Percentiles rank a stretch among this genome's conserved stretches.
Conservation (phyloP, 371 early-diverging fungal genomes). For the Mucor mucedo region DNA sequence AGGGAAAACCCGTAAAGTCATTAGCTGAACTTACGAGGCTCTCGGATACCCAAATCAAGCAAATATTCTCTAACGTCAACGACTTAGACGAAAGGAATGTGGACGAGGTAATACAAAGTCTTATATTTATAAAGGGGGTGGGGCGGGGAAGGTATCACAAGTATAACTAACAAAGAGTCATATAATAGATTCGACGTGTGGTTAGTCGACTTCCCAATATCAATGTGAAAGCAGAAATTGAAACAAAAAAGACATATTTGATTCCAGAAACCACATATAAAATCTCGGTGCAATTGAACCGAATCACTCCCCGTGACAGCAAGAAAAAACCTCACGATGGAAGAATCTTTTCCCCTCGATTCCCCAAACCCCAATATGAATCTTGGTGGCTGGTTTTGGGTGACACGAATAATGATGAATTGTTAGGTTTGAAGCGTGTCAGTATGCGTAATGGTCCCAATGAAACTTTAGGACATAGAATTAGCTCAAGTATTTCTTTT, state of each 20-base stretch:
- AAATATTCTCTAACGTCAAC: slow-evolving; percentile 53
- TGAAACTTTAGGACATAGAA: slow-evolving; percentile 46
- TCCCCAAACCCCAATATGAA: slow-evolving; percentile 91
- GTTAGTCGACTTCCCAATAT: slow-evolving; percentile 64
- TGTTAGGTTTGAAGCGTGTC: slow-evolving; percentile 80
- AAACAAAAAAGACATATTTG: slow-evolving; percentile 48
- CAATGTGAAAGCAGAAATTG: slow-evolving; percentile 48
- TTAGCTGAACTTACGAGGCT: slow-evolving; percentile 53
- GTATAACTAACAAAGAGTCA: not conserved
- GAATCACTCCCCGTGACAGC: slow-evolving; percentile 31
- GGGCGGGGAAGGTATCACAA: not conserved
- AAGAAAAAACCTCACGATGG: slow-evolving; percentile 59
- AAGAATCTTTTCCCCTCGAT: slow-evolving; percentile 72
- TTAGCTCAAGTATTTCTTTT: slow-evolving; percentile 57
- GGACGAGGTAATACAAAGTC: slow-evolving; percentile 37
- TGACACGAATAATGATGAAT: slow-evolving; percentile 63
- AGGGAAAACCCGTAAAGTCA: slow-evolving; percentile 45
- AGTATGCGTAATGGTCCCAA: slow-evolving; percentile 67
- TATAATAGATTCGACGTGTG: slow-evolving; percentile 57
- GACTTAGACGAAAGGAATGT: slow-evolving; percentile 43
- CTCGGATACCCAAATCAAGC: slow-evolving; percentile 54
- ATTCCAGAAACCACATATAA: slow-evolving; percentile 57
- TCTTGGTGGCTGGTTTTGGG: slow-evolving; percentile 90
- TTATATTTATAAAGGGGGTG: not conserved
- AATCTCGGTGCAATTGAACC: slow-evolving; percentile 49